Conservation (phyloP, 441 rosid species). For the Kokia cookei region DNA sequence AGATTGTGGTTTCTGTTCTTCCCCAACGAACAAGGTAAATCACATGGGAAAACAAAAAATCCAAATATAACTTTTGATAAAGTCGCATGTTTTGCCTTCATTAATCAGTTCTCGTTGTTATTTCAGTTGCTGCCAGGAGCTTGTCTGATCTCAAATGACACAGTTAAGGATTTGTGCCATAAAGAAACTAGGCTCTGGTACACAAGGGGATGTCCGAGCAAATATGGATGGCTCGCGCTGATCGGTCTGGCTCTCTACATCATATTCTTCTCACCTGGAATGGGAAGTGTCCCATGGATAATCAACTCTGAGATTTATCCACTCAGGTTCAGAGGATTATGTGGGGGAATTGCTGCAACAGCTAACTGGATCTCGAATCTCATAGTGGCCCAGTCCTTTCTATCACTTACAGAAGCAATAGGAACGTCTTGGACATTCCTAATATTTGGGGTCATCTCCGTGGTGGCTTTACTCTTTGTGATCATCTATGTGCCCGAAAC, state of each 20-base stretch:
- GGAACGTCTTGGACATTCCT: constrained; percentile 69
- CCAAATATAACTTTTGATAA: not conserved
- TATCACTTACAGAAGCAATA: constrained; percentile 49
- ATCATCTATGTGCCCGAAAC: constrained; percentile 66
- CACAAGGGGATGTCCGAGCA: constrained; percentile 13
- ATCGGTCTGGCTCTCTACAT: constrained; percentile 58
- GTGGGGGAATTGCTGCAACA: constrained; percentile 84
- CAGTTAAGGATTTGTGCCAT: constrained; percentile 33
- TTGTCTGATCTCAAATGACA: not conserved
- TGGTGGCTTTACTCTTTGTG: constrained; percentile 53
- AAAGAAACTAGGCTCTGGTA: constrained; percentile 41
- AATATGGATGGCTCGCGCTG: constrained; percentile 54
- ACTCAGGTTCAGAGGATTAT: constrained; percentile 56
- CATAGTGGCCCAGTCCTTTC: constrained; percentile 60
- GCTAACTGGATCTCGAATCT: constrained; percentile 82
- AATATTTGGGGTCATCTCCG: constrained; percentile 51
- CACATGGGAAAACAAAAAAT: not conserved
- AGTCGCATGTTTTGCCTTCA: not conserved
- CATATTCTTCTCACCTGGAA: constrained; percentile 63
- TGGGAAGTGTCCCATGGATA: constrained; percentile 76
- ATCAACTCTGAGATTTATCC: constrained; percentile 85
- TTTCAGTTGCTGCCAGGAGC: constrained; percentile 61
- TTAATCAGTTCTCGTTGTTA: not conserved
- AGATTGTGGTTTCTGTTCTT: constrained; percentile 62
- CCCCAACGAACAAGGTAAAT: constrained; percentile 44